Evolutionary conservation across 2,329 filamentous ascomycete species (phyloP), one percentile per base, ranked within the genome.

Genomic region (Trichoderma pleuroti): DNA sequence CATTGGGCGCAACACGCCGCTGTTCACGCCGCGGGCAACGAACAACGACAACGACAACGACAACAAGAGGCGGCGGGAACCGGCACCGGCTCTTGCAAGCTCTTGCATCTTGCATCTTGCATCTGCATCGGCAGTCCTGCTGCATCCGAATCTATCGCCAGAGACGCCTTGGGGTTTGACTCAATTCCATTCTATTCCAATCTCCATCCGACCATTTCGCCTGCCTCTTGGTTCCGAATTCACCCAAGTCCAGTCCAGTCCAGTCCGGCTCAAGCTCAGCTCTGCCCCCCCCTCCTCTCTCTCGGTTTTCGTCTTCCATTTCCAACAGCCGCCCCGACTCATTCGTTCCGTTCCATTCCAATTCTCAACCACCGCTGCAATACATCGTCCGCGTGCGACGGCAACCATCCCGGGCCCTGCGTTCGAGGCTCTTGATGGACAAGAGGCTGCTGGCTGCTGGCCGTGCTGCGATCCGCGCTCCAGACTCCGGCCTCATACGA

Each of bases 371-470:
- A 21, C 39, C 18, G 39, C 39, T n/a, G 8, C 4, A 39, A 39
- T 39, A 39, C 26, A 28, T 66, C 49, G 36, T 65, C 59, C 24
- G 26, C 26, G 24, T 26, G 21, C 36, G 68, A 32, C 68, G 61
- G 30, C 32, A 18, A 28, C 8, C n/a, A 14, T 30, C 52, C 61
- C 59, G 61, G 28, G n/a, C 54, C 26, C 32, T 52, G 54, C 28
- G 68, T 70, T 70, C 42, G 68, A 62, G 75, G 72, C 73, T 76
- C 78, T 82, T 80, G 75, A 82, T 81, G 80, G 80, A 80, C 79
- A 77, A 74, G 76, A 75, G 76, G 78, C 77, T 76, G 75, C 77
- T 80, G 79, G 77, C 76, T 76, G 76, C 75, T 76, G 77, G 80
- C 78, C 73, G 74, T 77, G 76, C 76, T 76, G 76, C 75, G 74